phyloP scores from a whole-genome alignment of 2,329 filamentous ascomycete species.

The Myotisia sp. region DNA sequence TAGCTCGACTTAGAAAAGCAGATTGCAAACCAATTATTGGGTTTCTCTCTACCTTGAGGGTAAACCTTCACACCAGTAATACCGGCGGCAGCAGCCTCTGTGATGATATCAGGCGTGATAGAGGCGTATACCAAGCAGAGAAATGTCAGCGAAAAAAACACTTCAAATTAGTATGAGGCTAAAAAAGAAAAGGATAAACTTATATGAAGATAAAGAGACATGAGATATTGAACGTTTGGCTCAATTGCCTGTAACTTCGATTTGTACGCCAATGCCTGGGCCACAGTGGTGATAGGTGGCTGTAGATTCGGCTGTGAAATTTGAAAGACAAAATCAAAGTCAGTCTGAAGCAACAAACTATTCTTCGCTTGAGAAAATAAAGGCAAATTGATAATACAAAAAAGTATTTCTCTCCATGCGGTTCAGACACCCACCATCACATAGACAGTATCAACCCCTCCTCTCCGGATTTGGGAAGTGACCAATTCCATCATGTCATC shows the following conservation, averaged over 20 bases:
- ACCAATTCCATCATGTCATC: slow-evolving; percentile 47
- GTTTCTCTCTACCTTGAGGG: slow-evolving; percentile 12
- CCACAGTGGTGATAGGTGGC: slow-evolving; percentile 48
- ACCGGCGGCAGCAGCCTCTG: slow-evolving; percentile 56
- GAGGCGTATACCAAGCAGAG: slow-evolving; percentile 33
- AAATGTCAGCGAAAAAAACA: neutral
- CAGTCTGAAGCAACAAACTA: neutral
- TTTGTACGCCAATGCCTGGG: slow-evolving; percentile 53
- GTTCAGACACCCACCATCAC: slow-evolving; percentile 37
- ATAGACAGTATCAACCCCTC: slow-evolving; percentile 51
- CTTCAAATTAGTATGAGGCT: too few relatives aligned
- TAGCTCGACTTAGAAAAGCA: too few relatives aligned
- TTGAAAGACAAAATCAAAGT: too few relatives aligned
- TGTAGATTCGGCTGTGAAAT: slow-evolving; percentile 46
- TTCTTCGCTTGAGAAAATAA: too few relatives aligned
- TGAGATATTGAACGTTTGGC: slow-evolving; percentile 52
- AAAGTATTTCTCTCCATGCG: neutral
- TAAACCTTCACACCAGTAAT: slow-evolving; percentile 57
- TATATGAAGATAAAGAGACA: slow-evolving; percentile 52
- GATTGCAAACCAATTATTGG: too few relatives aligned
- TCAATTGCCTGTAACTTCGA: slow-evolving; percentile 45
- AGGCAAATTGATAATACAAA: neutral
- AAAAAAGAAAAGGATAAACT: slow-evolving; percentile 1
- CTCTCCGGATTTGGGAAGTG: slow-evolving; percentile 41
- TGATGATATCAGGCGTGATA: slow-evolving; percentile 55